These are phyloP conservation scores for Tricholoma sp. DNA, from an alignment of 768 basidiomycete genomes.

Conservation along the genomic window DNA sequence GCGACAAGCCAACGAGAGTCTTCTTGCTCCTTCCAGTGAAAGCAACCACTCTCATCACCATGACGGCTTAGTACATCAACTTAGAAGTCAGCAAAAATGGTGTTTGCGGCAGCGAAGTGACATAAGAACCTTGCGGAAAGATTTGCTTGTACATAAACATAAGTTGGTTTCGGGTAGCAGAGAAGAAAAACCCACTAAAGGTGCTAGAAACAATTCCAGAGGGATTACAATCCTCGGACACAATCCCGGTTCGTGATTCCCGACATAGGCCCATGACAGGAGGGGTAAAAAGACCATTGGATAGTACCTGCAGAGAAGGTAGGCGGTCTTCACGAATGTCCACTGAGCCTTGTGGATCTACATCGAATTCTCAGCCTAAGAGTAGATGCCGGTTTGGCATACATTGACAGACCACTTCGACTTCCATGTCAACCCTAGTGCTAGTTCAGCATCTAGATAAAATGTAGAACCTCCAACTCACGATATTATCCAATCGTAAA, in stretches of 20 bases:
- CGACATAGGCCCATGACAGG: constrained; percentile 32
- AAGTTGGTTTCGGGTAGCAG: background rate
- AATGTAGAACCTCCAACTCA: constrained; percentile 15
- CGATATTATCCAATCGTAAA: constrained; percentile 36
- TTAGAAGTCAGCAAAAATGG: background rate
- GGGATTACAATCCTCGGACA: constrained; percentile 25
- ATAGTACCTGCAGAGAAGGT: constrained; percentile 39
- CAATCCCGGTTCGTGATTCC: constrained; percentile 24
- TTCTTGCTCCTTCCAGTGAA: constrained; percentile 31
- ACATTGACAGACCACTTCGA: constrained; percentile 24
- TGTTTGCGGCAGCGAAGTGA: background rate
- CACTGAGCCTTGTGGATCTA: constrained; percentile 32
- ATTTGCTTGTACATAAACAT: constrained; percentile 26
- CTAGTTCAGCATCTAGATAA: background rate
- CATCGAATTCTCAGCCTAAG: background rate
- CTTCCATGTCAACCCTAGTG: constrained; percentile 24
- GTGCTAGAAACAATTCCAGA: constrained; percentile 27
- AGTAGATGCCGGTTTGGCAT: background rate
- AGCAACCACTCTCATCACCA: constrained; percentile 40
- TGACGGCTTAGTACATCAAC: constrained; percentile 28
- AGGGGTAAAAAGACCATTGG: constrained; percentile 30
- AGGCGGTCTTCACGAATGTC: constrained; percentile 34
- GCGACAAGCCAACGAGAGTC: constrained; percentile 24
- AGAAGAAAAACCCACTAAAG: constrained; percentile 23
- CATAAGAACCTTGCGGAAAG: constrained; percentile 30